phyloP scores from a whole-genome alignment of 1,284 basidiomycete genomes.

The Cystobasidium pallidum region DNA sequence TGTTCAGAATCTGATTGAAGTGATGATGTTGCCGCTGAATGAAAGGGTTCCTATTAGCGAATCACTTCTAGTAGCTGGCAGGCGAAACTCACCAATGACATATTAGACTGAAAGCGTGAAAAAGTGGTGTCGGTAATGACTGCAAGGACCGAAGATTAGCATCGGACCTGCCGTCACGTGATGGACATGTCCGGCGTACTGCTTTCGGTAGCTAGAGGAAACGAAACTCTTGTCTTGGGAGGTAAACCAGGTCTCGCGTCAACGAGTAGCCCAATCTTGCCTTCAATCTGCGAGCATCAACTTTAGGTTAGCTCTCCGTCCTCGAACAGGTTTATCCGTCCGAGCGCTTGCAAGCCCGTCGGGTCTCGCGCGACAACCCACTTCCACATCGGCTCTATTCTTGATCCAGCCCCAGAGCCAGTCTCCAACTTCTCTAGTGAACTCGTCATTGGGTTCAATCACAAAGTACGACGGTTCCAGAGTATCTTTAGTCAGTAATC shows the following conservation, averaged over 20 bases:
- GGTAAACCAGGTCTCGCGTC: constrained; percentile 65
- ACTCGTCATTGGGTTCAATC: constrained; percentile 90
- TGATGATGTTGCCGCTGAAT: constrained; percentile 77
- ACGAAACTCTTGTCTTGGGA: constrained; percentile 58
- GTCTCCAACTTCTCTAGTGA: constrained; percentile 86
- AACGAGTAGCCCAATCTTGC: constrained; percentile 82
- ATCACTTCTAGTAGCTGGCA: neutral
- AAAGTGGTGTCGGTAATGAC: constrained; percentile 60
- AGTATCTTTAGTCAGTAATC: constrained; percentile 24
- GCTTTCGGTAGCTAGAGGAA: constrained; percentile 83
- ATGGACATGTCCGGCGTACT: constrained; percentile 64
- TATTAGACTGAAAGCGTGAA: constrained; percentile 83
- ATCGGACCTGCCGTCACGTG: constrained; percentile 25
- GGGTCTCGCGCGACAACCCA: constrained; percentile 46
- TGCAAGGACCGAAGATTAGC: constrained; percentile 57
- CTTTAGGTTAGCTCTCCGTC: neutral
- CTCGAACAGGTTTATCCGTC: neutral
- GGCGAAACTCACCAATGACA: constrained; percentile 69
- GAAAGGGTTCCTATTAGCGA: neutral
- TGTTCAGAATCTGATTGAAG: constrained; percentile 83
- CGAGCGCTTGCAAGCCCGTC: too few relatives aligned
- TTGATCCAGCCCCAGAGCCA: constrained; percentile 66
- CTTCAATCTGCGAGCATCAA: constrained; percentile 73
- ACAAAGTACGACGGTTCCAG: constrained; percentile 86
- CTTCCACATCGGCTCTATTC: constrained; percentile 60